Base-by-base conservation (phyloP, 768 basidiomycete genomes). In the Agaricus sinodeliciosus region DNA sequence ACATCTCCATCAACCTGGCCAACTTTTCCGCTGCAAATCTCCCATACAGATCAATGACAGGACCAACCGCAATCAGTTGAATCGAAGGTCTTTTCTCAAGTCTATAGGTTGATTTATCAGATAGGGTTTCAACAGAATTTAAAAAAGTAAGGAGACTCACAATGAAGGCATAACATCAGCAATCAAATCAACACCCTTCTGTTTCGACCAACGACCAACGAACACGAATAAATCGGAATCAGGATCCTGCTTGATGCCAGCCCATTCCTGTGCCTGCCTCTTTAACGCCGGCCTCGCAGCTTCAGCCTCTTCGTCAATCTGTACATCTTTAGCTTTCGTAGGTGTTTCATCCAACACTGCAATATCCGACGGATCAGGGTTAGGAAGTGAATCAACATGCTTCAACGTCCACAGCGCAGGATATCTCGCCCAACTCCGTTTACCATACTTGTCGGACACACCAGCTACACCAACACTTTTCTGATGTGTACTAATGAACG, bases 361-460 rank as follows among this genome's bases (percentile, higher is more conserved):
- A 56, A 95, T 95, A 73, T 96, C 94, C 49, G 83, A 91, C 1
- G 94, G 94, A 69, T 93, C 92, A 3, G 94, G 94, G 69, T 96
- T 96, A 7, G 94, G 93, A 35, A 96, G 71, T 4, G 94, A 95
- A 66, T 95, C 94, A 57, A 96, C 94, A 58, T 93, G 92, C 63
- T 92, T 93, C 54, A 96, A 74, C 3, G 93, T 95, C 94, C 94
- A 96, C 3, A 96, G 76, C 12, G 94, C 94, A 26, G 94, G 94
- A 68, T 96, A 96, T 49, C 94, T 84, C 43, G 94, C 94, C 94
- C 94, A 96, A 60, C 85, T 88, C 42, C 94, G 91, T 69, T 96
- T 96, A 22, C 94, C 94, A 62, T 96, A 94, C 70, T 96, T 96
- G 77, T 96, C 94, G 2, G 94, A 96, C 37, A 96, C 94, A 75